A percentile compares a stretch with the other conserved stretches of the same genome.
phyloP scores from a whole-genome alignment of 2,329 filamentous ascomycete genomes.

The Nothopassalora personata region DNA sequence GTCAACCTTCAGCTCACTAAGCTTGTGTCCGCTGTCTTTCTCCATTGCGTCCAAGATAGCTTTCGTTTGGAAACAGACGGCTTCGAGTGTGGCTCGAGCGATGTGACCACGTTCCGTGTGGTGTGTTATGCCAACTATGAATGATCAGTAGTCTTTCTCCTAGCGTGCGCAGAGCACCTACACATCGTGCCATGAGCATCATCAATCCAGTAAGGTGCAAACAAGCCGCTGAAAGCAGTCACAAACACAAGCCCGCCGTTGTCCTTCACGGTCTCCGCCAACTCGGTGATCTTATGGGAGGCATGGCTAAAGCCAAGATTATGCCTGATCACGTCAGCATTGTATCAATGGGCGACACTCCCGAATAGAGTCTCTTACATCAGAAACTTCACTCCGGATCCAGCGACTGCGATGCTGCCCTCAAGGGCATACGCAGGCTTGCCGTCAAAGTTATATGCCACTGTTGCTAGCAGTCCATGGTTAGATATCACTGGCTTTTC shows the following conservation, averaged over 20 bases:
- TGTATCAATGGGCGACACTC: background rate
- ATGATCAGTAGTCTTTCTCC: conserved; percentile 2
- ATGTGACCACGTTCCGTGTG: conserved; percentile 86
- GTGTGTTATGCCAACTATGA: conserved; percentile 39
- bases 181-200: conserved; percentile 84
- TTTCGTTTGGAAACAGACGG: conserved; percentile 87
- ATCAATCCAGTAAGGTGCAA: conserved; percentile 93
- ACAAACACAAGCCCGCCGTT: conserved; percentile 82
- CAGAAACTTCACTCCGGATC: conserved; percentile 58
- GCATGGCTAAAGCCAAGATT: conserved; percentile 62
- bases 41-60: conserved; percentile 94
- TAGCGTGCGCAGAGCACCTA: conserved; percentile 36
- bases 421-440: conserved; percentile 70
- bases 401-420: conserved; percentile 73
- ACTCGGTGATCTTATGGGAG: conserved; percentile 58
- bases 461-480: conserved; percentile 76
- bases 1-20: conserved; percentile 74
- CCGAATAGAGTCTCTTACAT: conserved; percentile 8
- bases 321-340: conserved; percentile 63
- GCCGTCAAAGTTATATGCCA: conserved; percentile 77
- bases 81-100: conserved; percentile 81
- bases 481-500: conserved; percentile 77
- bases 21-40: conserved; percentile 70
- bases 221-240: conserved; percentile 84
- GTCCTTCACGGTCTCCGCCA: conserved; percentile 61